Evolutionary conservation across 805 yeast species (phyloP).

Genomic region (Pichia ethanolica): DNA sequence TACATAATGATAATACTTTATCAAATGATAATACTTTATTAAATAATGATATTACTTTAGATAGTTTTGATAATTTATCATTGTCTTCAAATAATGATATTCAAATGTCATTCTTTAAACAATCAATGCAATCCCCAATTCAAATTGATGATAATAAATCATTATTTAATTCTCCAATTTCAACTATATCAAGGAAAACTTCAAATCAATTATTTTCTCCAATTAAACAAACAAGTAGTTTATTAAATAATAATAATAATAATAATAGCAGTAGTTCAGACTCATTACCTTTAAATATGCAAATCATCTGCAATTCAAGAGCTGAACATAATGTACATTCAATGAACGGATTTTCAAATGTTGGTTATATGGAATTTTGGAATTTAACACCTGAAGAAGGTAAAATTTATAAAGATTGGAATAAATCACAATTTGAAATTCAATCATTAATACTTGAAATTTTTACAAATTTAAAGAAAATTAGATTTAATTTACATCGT

Average conservation of each 20-base stretch:
- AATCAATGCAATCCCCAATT: conserved; percentile 9
- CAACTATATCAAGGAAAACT: neutral
- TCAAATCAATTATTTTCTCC: neutral
- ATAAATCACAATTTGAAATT: conserved; percentile 20
- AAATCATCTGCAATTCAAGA: conserved; percentile 22
- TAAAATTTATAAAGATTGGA: conserved; percentile 18
- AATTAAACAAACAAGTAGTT: no score
- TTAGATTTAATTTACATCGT: conserved; percentile 22
- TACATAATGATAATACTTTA: neutral
- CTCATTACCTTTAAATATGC: conserved; percentile 18
- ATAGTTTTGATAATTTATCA: neutral
- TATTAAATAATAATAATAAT: neutral
- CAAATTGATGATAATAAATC: neutral
- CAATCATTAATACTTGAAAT: conserved; percentile 27
- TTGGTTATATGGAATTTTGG: conserved; percentile 25
- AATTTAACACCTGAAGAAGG: conserved; percentile 21
- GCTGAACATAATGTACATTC: conserved; percentile 18
- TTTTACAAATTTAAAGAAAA: conserved; percentile 19
- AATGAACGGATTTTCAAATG: conserved; percentile 18
- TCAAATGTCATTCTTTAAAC: conserved; percentile 2
- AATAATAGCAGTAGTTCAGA: neutral
- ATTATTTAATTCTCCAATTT: neutral
- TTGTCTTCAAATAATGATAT: neutral
- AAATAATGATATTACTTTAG: neutral
- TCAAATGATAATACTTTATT: neutral